Evolutionary conservation across 805 yeast genomes (phyloP).

Genomic region (Torulaspora microellipsoides): DNA sequence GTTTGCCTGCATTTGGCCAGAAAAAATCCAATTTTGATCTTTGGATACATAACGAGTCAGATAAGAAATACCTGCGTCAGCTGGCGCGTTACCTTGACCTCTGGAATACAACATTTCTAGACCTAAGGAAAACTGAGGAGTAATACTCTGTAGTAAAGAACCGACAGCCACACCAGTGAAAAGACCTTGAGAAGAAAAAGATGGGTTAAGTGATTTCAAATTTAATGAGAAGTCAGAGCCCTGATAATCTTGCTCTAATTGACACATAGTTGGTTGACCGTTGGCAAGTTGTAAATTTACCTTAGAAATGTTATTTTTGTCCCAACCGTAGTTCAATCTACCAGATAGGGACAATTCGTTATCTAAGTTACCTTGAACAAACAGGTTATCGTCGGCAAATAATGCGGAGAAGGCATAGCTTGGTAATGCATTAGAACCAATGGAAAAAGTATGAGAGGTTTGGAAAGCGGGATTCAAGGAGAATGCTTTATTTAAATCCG

Average conservation of each 20-base stretch:
- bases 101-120: constrained; percentile 83
- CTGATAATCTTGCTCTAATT: constrained; percentile 93
- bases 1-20: constrained; percentile 90
- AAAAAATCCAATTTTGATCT: constrained; percentile 79
- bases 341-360: constrained; percentile 81
- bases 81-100: constrained; percentile 67
- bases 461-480: constrained; percentile 92
- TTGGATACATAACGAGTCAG: constrained; percentile 79
- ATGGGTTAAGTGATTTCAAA: constrained; percentile 88
- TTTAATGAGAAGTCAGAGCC: constrained; percentile 85
- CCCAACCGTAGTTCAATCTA: constrained; percentile 89
- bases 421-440: constrained; percentile 82
- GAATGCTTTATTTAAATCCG: constrained; percentile 91
- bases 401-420: constrained; percentile 88
- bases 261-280: constrained; percentile 90
- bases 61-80: constrained; percentile 87
- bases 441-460: constrained; percentile 86
- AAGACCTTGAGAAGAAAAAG: constrained; percentile 52
- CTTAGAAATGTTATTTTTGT: constrained; percentile 69
- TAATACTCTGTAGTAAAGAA: constrained; percentile 82
- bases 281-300: constrained; percentile 82
- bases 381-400: constrained; percentile 78
- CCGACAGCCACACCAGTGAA: constrained; percentile 92
- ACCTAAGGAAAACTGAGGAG: constrained; percentile 82
- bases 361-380: constrained; percentile 89